Evolutionary conservation across 2,329 filamentous ascomycete species (phyloP).

Genomic region (Apiospora aurea): DNA sequence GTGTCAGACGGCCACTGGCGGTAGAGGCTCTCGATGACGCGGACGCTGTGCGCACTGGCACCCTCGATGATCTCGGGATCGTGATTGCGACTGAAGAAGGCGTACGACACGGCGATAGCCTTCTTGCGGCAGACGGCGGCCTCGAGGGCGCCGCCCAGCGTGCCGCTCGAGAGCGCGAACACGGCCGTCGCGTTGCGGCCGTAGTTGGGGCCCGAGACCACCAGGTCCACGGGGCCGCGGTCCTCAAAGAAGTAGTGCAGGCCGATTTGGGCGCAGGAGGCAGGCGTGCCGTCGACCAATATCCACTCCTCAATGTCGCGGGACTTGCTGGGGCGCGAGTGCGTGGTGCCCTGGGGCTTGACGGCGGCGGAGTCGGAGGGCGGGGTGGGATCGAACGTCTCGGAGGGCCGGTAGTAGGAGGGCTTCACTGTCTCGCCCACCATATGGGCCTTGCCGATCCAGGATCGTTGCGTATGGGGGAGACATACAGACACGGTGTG

Average conservation of each 20-base stretch:
- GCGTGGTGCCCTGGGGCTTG: constrained; percentile 68
- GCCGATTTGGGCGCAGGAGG: constrained; percentile 82
- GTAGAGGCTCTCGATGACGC: constrained; percentile 79
- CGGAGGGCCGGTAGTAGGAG: constrained; percentile 75
- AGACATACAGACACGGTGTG: constrained; percentile 92
- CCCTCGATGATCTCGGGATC: constrained; percentile 81
- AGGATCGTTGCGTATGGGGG: constrained; percentile 90
- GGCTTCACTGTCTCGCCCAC: constrained; percentile 88
- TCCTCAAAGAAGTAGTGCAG: constrained; percentile 81
- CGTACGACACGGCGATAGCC: constrained; percentile 86
- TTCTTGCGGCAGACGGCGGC: constrained; percentile 73
- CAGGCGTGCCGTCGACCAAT: constrained; percentile 81
- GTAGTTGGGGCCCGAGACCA: constrained; percentile 83
- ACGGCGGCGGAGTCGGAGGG: constrained; percentile 40
- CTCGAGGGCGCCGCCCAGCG: constrained; percentile 79
- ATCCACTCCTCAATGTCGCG: constrained; percentile 77
- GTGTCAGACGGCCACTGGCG: constrained; percentile 73
- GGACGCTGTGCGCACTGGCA: constrained; percentile 76
- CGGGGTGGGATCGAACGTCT: constrained; percentile 44
- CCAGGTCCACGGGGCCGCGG: constrained; percentile 75
- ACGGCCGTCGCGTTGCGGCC: constrained; percentile 83
- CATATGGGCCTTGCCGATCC: constrained; percentile 98
- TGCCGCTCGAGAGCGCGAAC: constrained; percentile 80
- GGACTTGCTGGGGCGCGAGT: constrained; percentile 60
- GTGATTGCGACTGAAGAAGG: constrained; percentile 87